These are phyloP conservation scores for Ogataea saltuana DNA, from an alignment of 805 yeast genomes.

Conservation along the genomic window DNA sequence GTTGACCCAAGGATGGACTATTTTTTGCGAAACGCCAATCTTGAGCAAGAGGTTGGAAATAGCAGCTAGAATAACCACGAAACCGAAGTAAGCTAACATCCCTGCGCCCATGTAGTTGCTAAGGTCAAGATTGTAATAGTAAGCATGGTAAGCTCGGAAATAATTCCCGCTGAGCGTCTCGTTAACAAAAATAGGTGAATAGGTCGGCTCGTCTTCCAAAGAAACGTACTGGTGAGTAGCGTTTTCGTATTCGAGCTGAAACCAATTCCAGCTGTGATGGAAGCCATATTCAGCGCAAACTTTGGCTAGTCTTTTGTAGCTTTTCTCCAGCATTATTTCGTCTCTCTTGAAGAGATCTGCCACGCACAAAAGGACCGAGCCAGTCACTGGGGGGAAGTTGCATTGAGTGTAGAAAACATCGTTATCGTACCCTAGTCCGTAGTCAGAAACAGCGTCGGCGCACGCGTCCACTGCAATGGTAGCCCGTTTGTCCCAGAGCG, in stretches of 20 bases:
- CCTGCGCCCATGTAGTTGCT: conserved; percentile 38
- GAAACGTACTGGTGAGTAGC: conserved; percentile 18
- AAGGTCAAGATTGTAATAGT: conserved; percentile 31
- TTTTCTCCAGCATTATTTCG: background rate
- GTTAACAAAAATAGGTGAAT: conserved; percentile 19
- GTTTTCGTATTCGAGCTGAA: conserved; percentile 30
- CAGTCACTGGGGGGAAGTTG: conserved; percentile 21
- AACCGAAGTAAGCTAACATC: conserved; percentile 39
- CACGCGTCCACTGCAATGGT: conserved; percentile 3
- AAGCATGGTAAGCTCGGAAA: conserved; percentile 16
- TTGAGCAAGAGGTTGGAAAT: conserved; percentile 35
- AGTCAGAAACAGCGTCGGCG: background rate
- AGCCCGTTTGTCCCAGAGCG: conserved; percentile 1
- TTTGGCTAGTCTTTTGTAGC: conserved; percentile 4
- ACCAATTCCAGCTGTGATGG: background rate
- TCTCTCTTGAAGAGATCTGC: conserved; percentile 8
- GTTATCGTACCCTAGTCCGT: conserved; percentile 5
- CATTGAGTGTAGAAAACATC: conserved; percentile 9
- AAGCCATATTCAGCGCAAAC: conserved; percentile 9
- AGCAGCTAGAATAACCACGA: conserved; percentile 40
- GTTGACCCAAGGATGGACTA: conserved; percentile 36
- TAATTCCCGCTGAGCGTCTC: conserved; percentile 8
- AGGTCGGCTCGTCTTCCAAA: conserved; percentile 13
- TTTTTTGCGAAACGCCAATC: conserved; percentile 29
- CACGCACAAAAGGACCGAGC: conserved; percentile 18